phyloP scores from a whole-genome alignment of 805 yeast species.

The Metschnikowia lochheadii region DNA sequence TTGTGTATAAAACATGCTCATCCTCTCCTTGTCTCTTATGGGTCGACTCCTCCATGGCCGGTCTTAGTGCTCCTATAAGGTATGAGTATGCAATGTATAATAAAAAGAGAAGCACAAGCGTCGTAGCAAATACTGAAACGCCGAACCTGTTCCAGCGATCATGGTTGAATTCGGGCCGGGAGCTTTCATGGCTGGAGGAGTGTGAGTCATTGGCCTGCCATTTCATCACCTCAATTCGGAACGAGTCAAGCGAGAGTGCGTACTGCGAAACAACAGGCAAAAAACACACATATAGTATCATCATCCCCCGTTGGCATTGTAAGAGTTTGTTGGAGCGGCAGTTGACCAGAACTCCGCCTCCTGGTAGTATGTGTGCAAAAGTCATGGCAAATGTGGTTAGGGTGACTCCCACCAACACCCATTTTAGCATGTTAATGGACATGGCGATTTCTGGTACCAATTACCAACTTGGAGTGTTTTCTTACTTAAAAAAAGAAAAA shows the following conservation, averaged over 20 bases:
- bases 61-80: not conserved
- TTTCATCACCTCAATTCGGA: not conserved
- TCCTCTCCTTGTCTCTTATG: not conserved
- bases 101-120: not conserved
- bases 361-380: not conserved
- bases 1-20: not conserved
- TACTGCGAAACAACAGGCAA: not conserved
- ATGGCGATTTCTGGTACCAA: not conserved
- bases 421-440: not conserved
- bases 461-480: not conserved
- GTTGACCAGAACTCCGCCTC: not conserved
- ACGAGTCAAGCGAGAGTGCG: not conserved
- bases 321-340: not conserved
- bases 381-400: not conserved
- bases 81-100: not conserved
- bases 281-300: not conserved
- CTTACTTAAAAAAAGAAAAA: not conserved
- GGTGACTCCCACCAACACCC: slow-evolving; percentile 1
- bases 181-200: not conserved
- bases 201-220: not conserved
- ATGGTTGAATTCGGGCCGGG: not conserved
- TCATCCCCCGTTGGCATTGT: not conserved
- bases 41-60: not conserved
- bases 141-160: slow-evolving; percentile 1
- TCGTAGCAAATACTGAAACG: not conserved